Evolutionary conservation across 2,329 filamentous ascomycete species (phyloP), one percentile per base, ranked within the genome.

Genomic region (Fusarium sp.): DNA sequence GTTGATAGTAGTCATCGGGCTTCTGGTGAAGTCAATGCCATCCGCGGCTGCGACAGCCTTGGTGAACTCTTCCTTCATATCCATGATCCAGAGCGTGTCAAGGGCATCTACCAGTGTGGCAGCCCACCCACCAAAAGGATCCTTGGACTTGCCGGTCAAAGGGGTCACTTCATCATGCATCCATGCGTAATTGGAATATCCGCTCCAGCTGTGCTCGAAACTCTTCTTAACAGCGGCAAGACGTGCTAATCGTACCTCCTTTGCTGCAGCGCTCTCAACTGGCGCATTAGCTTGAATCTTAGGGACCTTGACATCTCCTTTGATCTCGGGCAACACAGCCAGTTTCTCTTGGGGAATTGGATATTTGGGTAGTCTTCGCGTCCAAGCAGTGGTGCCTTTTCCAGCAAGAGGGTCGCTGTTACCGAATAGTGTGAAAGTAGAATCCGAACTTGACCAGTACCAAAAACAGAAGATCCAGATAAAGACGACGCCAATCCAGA

Each of bases 61-160:
- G 31, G 86, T 83, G 70, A 92, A 92, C 59, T 92, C 89, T 2
- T 85, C 81, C 71, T 85, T 84, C 76, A 91, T 74, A 8, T 84
- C 89, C 85, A 92, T 88, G 61, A 92, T 89, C 89, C 89, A 92
- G 13, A 92, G 78, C 18, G 88, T 88, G 74, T 92, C 90, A 54
- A 91, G 81, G 10, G 86, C 80, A 74, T 90, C 88, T 34, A 90
- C 86, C 65, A 90, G 77, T 5, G 88, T 90, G 3, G 88, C 88
- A 23, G 85, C 87, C 88, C 88, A 91, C 16, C 88, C 89, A 26
- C 86, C 87, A 76, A 89, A 89, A 23, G 85, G 83, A 69, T 89
- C 83, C 57, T 84, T 83, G 52, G 77, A 79, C 16, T 76, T 72
- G 26, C 84, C 86, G 9, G 82, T 82, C 23, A 90, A 69, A 4